phyloP scores from a whole-genome alignment of 805 yeast species.

The Candida loeiensis region DNA sequence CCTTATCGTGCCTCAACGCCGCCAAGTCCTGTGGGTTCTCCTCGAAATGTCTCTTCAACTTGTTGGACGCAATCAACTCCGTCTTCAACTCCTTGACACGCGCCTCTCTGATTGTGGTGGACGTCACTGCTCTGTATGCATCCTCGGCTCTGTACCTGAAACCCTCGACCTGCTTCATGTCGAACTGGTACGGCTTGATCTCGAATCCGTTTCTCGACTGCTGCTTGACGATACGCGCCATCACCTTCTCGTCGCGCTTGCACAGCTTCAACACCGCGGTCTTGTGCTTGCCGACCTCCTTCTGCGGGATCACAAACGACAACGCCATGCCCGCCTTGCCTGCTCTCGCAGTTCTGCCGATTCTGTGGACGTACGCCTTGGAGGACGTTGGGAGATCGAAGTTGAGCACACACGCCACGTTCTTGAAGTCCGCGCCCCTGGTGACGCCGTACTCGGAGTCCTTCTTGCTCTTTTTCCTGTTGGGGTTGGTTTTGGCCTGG shows the following conservation, averaged over 20 bases:
- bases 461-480: constrained; percentile 31
- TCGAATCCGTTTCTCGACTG: constrained; percentile 73
- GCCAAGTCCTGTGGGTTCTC: constrained; percentile 94
- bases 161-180: constrained; percentile 87
- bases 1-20: constrained; percentile 87
- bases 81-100: constrained; percentile 82
- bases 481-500: constrained; percentile 15
- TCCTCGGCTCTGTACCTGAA: constrained; percentile 96
- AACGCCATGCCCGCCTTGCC: constrained; percentile 93
- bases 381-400: constrained; percentile 91
- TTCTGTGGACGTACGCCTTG: constrained; percentile 84
- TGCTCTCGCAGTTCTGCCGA: constrained; percentile 97
- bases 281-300: constrained; percentile 86
- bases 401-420: constrained; percentile 94
- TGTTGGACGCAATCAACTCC: constrained; percentile 84
- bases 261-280: constrained; percentile 68
- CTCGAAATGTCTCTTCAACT: constrained; percentile 89
- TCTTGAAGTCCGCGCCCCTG: constrained; percentile 93
- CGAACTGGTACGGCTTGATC: constrained; percentile 84
- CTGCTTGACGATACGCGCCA: constrained; percentile 69
- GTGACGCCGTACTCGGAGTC: constrained; percentile 90
- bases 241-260: constrained; percentile 81
- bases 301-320: constrained; percentile 82
- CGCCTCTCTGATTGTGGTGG: constrained; percentile 87
- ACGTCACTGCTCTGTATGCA: constrained; percentile 92